Evolutionary conservation across 1,284 basidiomycete species (phyloP).

Genomic region (Erythrobasidium hasegawianum): DNA sequence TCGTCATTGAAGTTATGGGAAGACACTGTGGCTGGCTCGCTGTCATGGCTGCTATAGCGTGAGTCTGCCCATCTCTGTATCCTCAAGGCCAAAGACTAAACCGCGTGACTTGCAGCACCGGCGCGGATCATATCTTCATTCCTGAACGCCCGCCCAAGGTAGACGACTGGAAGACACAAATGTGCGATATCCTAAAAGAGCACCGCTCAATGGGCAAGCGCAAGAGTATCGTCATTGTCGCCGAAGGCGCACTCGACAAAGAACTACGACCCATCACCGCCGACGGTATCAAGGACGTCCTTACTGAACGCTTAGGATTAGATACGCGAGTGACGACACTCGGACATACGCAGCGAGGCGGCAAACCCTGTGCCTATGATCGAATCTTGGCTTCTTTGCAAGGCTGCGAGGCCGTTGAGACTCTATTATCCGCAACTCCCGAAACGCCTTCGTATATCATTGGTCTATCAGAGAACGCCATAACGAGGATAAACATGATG

Average conservation of each 20-base stretch:
- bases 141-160: conserved; percentile 80
- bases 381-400: conserved; percentile 90
- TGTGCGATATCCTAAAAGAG: conserved; percentile 85
- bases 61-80: conserved; percentile 40
- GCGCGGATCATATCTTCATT: conserved; percentile 96
- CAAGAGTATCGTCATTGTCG: conserved; percentile 96
- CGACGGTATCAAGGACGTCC: conserved; percentile 83
- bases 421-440: conserved; percentile 81
- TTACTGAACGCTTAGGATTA: conserved; percentile 78
- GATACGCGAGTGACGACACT: conserved; percentile 98
- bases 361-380: conserved; percentile 86
- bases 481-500: conserved; percentile 82
- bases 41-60: conserved; percentile 84
- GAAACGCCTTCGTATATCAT: conserved; percentile 96
- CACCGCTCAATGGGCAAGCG: conserved; percentile 90
- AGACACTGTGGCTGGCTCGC: conserved; percentile 97
- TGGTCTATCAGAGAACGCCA: conserved; percentile 91
- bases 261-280: conserved; percentile 85
- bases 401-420: conserved; percentile 88
- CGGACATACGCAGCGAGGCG: conserved; percentile 94
- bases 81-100: not conserved
- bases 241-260: conserved; percentile 87
- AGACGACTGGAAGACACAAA: conserved; percentile 81
- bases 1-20: conserved; percentile 99
- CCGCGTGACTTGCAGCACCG: conserved; percentile 58